phyloP scores from a whole-genome alignment of 257 asterid genomes.

The Cinchona pubescens region DNA sequence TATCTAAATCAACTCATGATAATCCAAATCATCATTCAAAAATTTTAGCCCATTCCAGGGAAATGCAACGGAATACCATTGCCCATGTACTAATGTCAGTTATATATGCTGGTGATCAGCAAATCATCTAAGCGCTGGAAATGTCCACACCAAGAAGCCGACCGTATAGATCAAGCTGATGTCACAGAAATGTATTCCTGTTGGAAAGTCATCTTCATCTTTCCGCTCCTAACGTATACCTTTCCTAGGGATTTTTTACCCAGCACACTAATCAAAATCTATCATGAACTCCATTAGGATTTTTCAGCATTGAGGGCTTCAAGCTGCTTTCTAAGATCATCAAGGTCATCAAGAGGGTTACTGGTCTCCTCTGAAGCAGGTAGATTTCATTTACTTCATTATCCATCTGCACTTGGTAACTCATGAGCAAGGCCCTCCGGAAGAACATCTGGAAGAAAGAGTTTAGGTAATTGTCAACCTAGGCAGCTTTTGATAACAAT shows the following conservation, averaged over 20 bases:
- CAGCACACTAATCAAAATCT: not conserved
- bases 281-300: not conserved
- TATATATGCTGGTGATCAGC: too few relatives aligned
- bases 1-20: too few relatives aligned
- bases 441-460: constrained; percentile 46
- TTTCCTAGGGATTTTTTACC: not conserved
- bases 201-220: not conserved
- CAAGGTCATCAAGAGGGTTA: constrained; percentile 59
- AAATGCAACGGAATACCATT: too few relatives aligned
- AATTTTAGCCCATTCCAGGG: not conserved
- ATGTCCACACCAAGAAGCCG: too few relatives aligned
- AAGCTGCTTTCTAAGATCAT: constrained; percentile 74
- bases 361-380: constrained; percentile 31
- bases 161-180: not conserved
- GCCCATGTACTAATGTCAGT: too few relatives aligned
- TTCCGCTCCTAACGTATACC: not conserved
- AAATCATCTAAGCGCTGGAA: too few relatives aligned
- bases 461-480: not conserved
- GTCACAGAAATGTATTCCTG: too few relatives aligned
- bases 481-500: not conserved
- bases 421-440: constrained; percentile 86
- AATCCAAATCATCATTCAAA: not conserved
- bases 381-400: constrained; percentile 35
- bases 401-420: constrained; percentile 86
- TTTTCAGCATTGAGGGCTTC: constrained; percentile 70